Base-by-base conservation (phyloP, 306 rosid genomes). In the Trifolium subterraneum region DNA sequence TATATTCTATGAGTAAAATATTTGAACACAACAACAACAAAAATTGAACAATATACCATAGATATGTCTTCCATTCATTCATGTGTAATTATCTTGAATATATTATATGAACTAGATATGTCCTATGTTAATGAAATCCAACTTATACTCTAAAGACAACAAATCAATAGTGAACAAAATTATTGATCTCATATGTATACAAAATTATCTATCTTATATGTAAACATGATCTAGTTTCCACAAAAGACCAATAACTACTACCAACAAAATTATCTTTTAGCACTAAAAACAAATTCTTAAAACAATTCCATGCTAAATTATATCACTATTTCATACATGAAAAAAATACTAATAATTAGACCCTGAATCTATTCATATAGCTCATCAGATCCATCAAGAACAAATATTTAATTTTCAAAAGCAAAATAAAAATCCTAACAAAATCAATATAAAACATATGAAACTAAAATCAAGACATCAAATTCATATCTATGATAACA, bases 311-410 rank as follows among this genome's bases (percentile, higher is more conserved):
- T 7, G 2, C 38, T 38, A 10, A 76, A 71, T 35, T 18, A 71
- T 25, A 52, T 64, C 41, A 58, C 18, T n/a, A 31, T 65, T 58
- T 22, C 22, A 64, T 10, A 15, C 23, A 13, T 12, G 25, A 56
- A 8, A 68, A 35, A 42, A 58, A 22, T 22, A 9, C 10, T 0
- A 41, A 11, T 7, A 45, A 59, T 16, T 18, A 77, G 39, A 72
- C 50, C 27, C 11, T 51, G 16, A 71, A 61, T 54, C 47, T 48
- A 20, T 36, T 60, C 61, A 22, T 42, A 52, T 39, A 12, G 19
- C 73, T 50, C 13, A 68, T 39, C 84, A 78, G 80, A 84, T 84
- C 79, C 63, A 20, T 12, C 71, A 72, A 13, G 10, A 66, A 61
- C 61, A 0, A 3, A 41, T 16, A 41, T 39, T 18, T 5, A 56